Base-by-base conservation (phyloP, 805 yeast species). In the Yamadazyma philogaea region DNA sequence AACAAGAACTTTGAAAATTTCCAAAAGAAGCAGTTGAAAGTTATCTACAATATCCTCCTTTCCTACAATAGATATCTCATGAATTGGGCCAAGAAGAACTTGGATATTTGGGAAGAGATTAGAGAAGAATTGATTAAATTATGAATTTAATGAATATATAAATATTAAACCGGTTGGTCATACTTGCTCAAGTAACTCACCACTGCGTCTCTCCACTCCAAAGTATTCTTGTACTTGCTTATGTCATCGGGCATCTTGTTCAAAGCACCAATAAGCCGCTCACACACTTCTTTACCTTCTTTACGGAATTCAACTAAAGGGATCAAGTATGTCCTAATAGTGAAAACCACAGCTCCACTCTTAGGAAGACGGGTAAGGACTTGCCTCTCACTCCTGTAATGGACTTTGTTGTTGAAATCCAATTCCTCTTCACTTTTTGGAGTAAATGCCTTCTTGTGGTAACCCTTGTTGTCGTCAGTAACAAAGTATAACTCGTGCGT, bases 181-280 rank as follows among this genome's bases (percentile, higher is more conserved):
- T 33, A 33, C 7, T 24, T 36, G 18, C 28, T 28, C 15, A 60
- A 46, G 41, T 59, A 61, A 37, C 54, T 45, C n/a, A 49, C 66
- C 0, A 79, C 82, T 0, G 90, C 83, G 0, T 77, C 77, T 0
- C 89, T 87, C 89, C 93, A 85, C 48, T 69, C 80, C 2, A 72
- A 72, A 24, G 78, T 70, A 44, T 78, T 70, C 59, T 86, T 86
- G 64, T 86, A 86, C 20, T 65, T 63, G 1, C 80, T 79, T 43
- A 84, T 59, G 19, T 68, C 77, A 3, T 68, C 78, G 7, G 84
- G 82, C 55, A 85, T 70, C 0, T 81, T 83, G 17, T 75, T 74
- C 27, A 87, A 76, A 1, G 89, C 87, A 7, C 78, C 82, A 35
- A 71, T 65, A 16, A 86, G 61, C 15, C 80, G 74, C n/a, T 72